A percentile compares a stretch with the other conserved stretches of the same genome.
phyloP scores from a whole-genome alignment of 805 yeast species.

The Metschnikowia dekortorum region DNA sequence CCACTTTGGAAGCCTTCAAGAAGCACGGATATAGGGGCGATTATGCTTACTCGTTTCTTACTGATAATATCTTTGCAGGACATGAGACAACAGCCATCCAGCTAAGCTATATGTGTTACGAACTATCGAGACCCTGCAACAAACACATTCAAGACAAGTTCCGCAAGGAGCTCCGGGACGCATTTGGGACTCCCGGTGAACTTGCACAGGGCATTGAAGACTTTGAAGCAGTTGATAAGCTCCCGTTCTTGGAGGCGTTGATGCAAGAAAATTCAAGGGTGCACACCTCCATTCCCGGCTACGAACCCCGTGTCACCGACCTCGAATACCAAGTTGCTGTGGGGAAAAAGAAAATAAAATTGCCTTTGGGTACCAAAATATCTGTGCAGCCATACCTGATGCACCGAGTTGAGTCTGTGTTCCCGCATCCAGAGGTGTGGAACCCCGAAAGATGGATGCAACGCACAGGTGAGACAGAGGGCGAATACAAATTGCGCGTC shows the following conservation, averaged over 20 bases:
- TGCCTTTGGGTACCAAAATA: slow-evolving; percentile 54
- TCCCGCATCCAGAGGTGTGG: slow-evolving; percentile 49
- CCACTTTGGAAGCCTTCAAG: slow-evolving; percentile 34
- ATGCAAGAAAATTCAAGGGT: slow-evolving; percentile 57
- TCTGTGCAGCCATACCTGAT: slow-evolving; percentile 65
- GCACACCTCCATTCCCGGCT: slow-evolving; percentile 71
- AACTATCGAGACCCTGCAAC: slow-evolving; percentile 50
- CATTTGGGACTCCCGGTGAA: slow-evolving; percentile 29
- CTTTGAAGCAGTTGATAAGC: slow-evolving; percentile 44
- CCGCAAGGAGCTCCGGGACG: slow-evolving; percentile 39
- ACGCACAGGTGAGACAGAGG: slow-evolving; percentile 27
- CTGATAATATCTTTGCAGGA: slow-evolving; percentile 72
- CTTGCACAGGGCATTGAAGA: slow-evolving; percentile 19
- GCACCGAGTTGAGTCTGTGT: slow-evolving; percentile 49
- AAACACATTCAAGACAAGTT: slow-evolving; percentile 44
- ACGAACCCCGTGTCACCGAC: slow-evolving; percentile 56
- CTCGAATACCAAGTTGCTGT: slow-evolving; percentile 19
- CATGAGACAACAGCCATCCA: slow-evolving; percentile 53
- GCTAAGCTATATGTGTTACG: slow-evolving; percentile 55
- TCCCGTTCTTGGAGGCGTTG: slow-evolving; percentile 59
- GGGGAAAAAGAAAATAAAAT: slow-evolving; percentile 10
- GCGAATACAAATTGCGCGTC: slow-evolving; percentile 31
- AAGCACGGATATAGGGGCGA: slow-evolving; percentile 28
- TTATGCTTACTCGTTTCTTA: slow-evolving; percentile 36
- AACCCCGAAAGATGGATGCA: slow-evolving; percentile 63